A percentile compares a stretch with the other conserved stretches of the same genome.
These are phyloP conservation scores for Candida pini DNA, from an alignment of 805 yeast genomes.

Conservation along the genomic window DNA sequence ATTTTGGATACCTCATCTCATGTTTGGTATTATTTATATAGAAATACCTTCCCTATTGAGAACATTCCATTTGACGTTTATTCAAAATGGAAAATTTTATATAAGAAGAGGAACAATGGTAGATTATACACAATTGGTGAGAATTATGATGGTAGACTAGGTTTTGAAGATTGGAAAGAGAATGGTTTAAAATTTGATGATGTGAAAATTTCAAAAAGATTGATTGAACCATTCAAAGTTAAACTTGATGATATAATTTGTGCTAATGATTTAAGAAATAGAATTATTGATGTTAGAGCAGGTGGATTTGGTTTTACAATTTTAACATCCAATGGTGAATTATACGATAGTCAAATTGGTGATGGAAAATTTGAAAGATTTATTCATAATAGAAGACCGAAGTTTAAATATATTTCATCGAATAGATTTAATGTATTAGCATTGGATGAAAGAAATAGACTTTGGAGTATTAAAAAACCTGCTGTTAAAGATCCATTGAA, in stretches of 20 bases:
- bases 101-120: conserved; percentile 34
- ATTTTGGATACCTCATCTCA: conserved; percentile 34
- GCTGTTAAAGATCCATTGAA: too few species aligned
- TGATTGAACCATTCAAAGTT: conserved; percentile 9
- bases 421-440: too few species aligned
- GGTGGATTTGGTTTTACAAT: conserved; percentile 65
- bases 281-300: conserved; percentile 44
- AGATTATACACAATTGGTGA: conserved; percentile 49
- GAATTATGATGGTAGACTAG: conserved; percentile 39
- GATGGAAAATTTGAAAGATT: too few species aligned
- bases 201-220: conserved; percentile 5
- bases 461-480: too few species aligned
- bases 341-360: conserved; percentile 16
- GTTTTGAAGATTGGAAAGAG: conserved; percentile 18
- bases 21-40: conserved; percentile 40
- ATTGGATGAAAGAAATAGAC: too few species aligned
- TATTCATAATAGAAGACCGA: too few species aligned
- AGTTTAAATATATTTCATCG: too few species aligned
- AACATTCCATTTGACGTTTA: conserved; percentile 36
- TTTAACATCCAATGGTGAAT: conserved; percentile 47
- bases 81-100: conserved; percentile 47
- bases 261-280: conserved; percentile 2
- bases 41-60: conserved; percentile 38
- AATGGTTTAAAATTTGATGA: conserved; percentile 12
- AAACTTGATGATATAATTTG: conserved; percentile 28